A percentile compares a stretch with the other conserved stretches of the same genome.
Evolutionary conservation across 2,329 filamentous ascomycete species (phyloP).

Genomic region (Polychaeton citri): DNA sequence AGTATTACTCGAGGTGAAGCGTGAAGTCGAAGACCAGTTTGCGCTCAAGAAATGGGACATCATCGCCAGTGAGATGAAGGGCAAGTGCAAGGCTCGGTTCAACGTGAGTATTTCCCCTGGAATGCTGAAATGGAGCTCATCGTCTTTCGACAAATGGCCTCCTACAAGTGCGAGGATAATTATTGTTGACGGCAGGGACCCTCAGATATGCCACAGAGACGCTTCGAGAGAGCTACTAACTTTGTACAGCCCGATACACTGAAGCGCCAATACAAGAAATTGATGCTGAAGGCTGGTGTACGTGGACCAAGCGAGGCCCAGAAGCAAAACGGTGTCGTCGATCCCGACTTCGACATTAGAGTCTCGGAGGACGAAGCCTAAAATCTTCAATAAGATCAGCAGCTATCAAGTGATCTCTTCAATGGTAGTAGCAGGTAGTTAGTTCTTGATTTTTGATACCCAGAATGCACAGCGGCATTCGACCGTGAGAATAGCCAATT

Average conservation of each 20-base stretch:
- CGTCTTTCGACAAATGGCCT: too few relatives aligned
- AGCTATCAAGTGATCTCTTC: too few relatives aligned
- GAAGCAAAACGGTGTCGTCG: constrained; percentile 12
- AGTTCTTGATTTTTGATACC: too few relatives aligned
- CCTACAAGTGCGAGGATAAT: too few relatives aligned
- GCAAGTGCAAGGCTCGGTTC: constrained; percentile 21
- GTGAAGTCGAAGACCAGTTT: constrained; percentile 26
- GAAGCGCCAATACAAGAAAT: constrained; percentile 28
- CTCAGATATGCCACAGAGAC: too few relatives aligned
- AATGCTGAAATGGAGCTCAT: background rate
- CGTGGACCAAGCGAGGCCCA: background rate
- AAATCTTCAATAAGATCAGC: background rate
- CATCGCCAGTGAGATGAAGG: constrained; percentile 21
- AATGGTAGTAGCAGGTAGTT: too few relatives aligned
- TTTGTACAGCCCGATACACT: constrained; percentile 15
- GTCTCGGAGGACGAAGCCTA: constrained; percentile 3
- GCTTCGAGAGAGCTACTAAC: constrained; percentile 1
- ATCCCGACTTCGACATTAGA: constrained; percentile 12
- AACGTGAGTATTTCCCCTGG: constrained; percentile 1
- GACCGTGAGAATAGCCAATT: too few relatives aligned
- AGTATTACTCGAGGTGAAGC: constrained; percentile 23
- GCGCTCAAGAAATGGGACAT: constrained; percentile 26
- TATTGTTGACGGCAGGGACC: too few relatives aligned
- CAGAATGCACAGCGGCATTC: too few relatives aligned
- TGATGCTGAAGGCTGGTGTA: constrained; percentile 16